Evolutionary conservation across 805 yeast species (phyloP).

Genomic region (Debaryomyces prosopidis): DNA sequence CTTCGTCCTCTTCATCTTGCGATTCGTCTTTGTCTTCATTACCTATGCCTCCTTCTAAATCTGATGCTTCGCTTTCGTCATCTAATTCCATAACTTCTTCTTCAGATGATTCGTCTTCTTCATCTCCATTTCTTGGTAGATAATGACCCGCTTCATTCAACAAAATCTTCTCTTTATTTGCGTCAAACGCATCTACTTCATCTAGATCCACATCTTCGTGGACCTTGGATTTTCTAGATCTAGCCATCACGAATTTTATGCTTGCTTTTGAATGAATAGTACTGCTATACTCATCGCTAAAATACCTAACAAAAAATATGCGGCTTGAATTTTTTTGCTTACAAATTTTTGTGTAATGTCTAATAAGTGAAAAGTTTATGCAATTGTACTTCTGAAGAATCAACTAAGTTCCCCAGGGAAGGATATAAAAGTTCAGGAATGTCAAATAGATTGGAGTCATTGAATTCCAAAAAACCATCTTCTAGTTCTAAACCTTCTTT

Average conservation of each 20-base stretch:
- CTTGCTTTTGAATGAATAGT: not conserved
- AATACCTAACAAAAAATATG: not conserved
- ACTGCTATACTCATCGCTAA: not conserved
- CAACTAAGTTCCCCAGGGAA: not conserved
- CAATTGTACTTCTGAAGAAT: not conserved
- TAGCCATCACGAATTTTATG: constrained; percentile 17
- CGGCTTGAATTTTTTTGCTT: constrained; percentile 3
- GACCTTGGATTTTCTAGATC: constrained; percentile 10
- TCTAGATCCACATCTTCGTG: constrained; percentile 45
- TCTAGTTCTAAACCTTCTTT: constrained; percentile 49
- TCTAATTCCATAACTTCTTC: constrained; percentile 53
- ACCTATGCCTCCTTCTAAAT: constrained; percentile 46
- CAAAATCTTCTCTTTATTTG: constrained; percentile 55
- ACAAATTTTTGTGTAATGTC: constrained; percentile 4
- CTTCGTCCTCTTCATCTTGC: constrained; percentile 19
- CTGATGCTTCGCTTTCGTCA: constrained; percentile 46
- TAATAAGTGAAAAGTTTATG: not conserved
- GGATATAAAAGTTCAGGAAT: constrained; percentile 14
- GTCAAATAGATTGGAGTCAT: constrained; percentile 45
- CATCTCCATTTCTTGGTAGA: constrained; percentile 19
- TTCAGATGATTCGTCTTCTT: constrained; percentile 41
- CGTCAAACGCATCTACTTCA: constrained; percentile 70
- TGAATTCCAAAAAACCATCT: constrained; percentile 31
- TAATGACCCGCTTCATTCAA: constrained; percentile 57
- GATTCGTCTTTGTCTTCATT: constrained; percentile 35